phyloP scores from a whole-genome alignment of 23 red algal species.

The Pyropia haitanensis region DNA sequence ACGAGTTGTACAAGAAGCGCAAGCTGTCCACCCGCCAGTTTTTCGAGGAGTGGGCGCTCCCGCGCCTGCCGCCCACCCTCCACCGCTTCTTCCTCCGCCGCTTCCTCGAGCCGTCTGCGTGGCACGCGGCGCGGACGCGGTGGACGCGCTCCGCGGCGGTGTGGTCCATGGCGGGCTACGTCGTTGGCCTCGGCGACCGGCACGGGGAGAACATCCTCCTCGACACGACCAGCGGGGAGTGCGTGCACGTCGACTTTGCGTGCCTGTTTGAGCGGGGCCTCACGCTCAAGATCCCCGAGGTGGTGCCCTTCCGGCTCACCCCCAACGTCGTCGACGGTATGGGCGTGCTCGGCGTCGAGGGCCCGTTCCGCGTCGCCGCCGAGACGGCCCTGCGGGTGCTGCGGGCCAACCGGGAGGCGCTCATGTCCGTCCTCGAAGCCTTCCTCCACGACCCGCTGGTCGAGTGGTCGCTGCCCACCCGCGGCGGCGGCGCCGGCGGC shows the following conservation, averaged over 20 bases:
- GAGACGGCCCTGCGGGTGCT: constrained; percentile 54
- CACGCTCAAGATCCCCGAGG: constrained; percentile 81
- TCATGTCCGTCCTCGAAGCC: constrained; percentile 61
- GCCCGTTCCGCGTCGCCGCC: constrained; percentile 33
- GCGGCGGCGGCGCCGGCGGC: neutral
- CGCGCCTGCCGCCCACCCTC: constrained; percentile 62
- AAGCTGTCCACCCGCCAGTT: constrained; percentile 11
- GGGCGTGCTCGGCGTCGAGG: constrained; percentile 77
- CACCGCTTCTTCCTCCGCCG: constrained; percentile 65
- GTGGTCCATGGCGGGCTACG: constrained; percentile 91
- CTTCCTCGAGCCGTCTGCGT: constrained; percentile 42
- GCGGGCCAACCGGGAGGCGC: constrained; percentile 49
- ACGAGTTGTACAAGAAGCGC: constrained; percentile 21
- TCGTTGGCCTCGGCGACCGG: constrained; percentile 91
- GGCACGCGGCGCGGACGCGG: constrained; percentile 50
- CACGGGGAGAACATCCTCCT: constrained; percentile 95
- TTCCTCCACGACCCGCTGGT: constrained; percentile 97
- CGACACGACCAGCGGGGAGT: constrained; percentile 66
- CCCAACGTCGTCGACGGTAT: constrained; percentile 88
- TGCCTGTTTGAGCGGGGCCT: constrained; percentile 93
- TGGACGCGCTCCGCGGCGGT: constrained; percentile 80
- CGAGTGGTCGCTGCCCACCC: constrained; percentile 59
- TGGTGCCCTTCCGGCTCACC: constrained; percentile 96
- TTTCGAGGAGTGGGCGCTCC: constrained; percentile 69
- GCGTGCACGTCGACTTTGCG: constrained; percentile 99